Base-by-base conservation (phyloP, 23 red algal genomes). In the Gracilaria domingensis region DNA sequence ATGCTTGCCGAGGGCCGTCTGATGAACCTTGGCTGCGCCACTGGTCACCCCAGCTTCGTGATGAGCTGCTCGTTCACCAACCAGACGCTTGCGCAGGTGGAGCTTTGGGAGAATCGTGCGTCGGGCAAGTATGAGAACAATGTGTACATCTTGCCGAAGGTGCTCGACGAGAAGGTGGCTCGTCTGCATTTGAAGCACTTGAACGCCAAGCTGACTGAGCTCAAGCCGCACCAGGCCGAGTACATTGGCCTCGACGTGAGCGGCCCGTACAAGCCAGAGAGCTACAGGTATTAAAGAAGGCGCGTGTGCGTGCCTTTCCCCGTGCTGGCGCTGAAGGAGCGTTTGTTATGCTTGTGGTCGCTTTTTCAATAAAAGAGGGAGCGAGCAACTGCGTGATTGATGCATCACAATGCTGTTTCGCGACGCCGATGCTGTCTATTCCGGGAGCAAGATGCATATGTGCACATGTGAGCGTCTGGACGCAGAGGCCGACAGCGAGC, bases 1-100 rank as follows among this genome's bases (percentile, higher is more conserved):
- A 91, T 98, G 83, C 92, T 98, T 48, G 97, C 97, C 12, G 97
- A 98, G 88, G 97, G 93, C 16, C 94, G 97, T 33, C 93, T 98
- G 48, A 80, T 98, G 60, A 98, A 98, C 88, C 82, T 98, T 45
- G 97, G 97, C 29, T 98, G 97, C 58, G 97, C 97, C 84, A 98
- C 97, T 13, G 97, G 97, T 32, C 97, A 98, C 57, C 97, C 97
- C 14, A 95, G 93, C 55, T 98, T 98, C 80, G 97, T 98, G n/a
- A 98, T 98, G 97, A 93, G 88, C 82, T 98, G 97, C 88, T 98
- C 97, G 42, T 98, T 98, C 74, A 95, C 97, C 75, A 98, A 98
- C 91, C 97, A 98, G 92, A 95, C 86, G 37, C 82, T 98, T 30
- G 97, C 97, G 16, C 97, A 98, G 92, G 83, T 98, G 24, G 97